Conservation (phyloP, 2,329 filamentous ascomycete genomes). For the Fusarium sp. region DNA sequence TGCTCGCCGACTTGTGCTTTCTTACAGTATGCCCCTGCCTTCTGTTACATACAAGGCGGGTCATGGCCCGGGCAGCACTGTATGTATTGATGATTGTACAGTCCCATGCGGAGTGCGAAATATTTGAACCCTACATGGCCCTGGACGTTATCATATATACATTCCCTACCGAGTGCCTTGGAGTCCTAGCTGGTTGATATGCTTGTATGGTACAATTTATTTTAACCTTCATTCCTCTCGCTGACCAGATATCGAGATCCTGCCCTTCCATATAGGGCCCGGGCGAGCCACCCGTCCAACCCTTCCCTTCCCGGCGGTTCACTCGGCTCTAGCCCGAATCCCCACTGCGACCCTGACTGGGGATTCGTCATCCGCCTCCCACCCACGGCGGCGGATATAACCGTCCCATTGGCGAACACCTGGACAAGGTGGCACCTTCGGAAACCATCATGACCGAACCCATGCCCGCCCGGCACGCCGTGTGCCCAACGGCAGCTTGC, state of each 20-base stretch:
- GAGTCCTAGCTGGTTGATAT: background rate
- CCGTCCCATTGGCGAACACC: conserved; percentile 48
- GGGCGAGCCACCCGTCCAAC: conserved; percentile 35
- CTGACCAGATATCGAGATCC: conserved; percentile 43
- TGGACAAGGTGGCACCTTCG: conserved; percentile 42
- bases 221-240: conserved; percentile 28
- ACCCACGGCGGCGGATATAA: conserved; percentile 46
- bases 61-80: conserved; percentile 25
- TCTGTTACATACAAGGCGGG: conserved; percentile 40
- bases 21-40: conserved; percentile 27
- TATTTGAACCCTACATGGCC: background rate
- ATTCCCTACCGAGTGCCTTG: conserved; percentile 2
- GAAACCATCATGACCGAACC: conserved; percentile 40
- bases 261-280: conserved; percentile 29
- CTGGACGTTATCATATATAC: background rate
- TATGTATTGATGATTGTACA: conserved; percentile 8
- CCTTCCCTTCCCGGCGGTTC: conserved; percentile 48
- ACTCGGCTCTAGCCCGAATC: conserved; percentile 52
- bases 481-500: conserved; percentile 42
- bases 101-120: background rate
- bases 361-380: conserved; percentile 47
- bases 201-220: background rate
- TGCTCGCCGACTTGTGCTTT: conserved; percentile 16
- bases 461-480: conserved; percentile 35
- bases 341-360: conserved; percentile 46